phyloP scores from a whole-genome alignment of 306 rosid genomes.

The Boehmeria nivea region DNA sequence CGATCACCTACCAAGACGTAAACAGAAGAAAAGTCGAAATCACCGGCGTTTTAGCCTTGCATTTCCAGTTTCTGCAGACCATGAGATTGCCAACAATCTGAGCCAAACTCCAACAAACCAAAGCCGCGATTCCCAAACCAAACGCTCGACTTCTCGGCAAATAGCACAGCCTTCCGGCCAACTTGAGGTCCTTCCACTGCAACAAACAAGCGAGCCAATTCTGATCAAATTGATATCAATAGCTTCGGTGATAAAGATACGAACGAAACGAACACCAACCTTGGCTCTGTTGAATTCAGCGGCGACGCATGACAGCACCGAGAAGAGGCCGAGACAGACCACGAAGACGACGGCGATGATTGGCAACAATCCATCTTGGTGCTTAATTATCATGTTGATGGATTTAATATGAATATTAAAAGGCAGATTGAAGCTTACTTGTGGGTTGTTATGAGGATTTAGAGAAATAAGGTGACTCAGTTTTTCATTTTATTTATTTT shows the following conservation, averaged over 20 bases:
- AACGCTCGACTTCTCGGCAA: constrained; percentile 69
- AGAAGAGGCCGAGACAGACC: constrained; percentile 44
- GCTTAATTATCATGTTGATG: constrained; percentile 46
- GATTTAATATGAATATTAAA: constrained; percentile 4
- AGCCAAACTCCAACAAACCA: constrained; percentile 47
- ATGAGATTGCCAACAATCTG: constrained; percentile 52
- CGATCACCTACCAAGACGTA: constrained; percentile 71
- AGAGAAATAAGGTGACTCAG: constrained; percentile 25
- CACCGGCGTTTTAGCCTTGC: constrained; percentile 31
- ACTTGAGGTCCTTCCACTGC: constrained; percentile 57
- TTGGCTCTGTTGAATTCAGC: constrained; percentile 59
- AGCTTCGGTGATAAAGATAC: neutral
- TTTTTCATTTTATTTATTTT: constrained; percentile 12
- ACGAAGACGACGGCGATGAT: constrained; percentile 29
- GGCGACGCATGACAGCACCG: constrained; percentile 59
- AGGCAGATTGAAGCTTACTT: constrained; percentile 36
- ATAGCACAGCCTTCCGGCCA: constrained; percentile 57
- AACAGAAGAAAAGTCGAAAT: constrained; percentile 42
- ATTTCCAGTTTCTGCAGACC: constrained; percentile 27
- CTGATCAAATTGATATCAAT: too few relatives aligned
- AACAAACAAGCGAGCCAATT: constrained; percentile 13
- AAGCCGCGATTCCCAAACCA: constrained; percentile 63
- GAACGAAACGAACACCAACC: constrained; percentile 30
- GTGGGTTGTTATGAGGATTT: too few relatives aligned
- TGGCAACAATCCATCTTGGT: constrained; percentile 26